A percentile compares a stretch with the other conserved stretches of the same genome.
These are phyloP conservation scores for Crithidia mellificae DNA, from an alignment of 208 protist genomes.

Conservation along the genomic window DNA sequence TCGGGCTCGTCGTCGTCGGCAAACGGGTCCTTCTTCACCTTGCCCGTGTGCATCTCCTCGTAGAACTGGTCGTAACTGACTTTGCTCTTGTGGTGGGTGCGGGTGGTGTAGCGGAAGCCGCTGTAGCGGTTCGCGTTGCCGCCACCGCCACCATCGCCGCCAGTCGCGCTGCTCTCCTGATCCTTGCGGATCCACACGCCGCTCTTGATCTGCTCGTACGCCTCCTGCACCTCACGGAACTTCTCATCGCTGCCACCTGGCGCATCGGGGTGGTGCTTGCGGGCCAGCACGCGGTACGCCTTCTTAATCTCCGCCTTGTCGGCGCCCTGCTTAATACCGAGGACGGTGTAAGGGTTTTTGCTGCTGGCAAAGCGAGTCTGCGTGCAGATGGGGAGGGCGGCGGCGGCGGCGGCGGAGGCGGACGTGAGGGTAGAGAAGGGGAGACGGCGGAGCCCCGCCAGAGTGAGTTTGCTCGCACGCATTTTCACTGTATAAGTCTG, in stretches of 20 bases:
- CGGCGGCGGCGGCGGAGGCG: conserved; percentile 10
- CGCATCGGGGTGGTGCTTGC: conserved; percentile 91
- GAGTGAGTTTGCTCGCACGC: conserved; percentile 13
- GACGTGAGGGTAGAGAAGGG: not conserved
- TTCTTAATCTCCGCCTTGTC: conserved; percentile 89
- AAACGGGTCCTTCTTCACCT: conserved; percentile 77
- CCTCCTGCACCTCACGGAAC: conserved; percentile 89
- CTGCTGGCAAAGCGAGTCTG: conserved; percentile 49
- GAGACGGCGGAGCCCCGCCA: conserved; percentile 26
- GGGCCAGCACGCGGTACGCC: conserved; percentile 85
- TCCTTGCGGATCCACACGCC: conserved; percentile 83
- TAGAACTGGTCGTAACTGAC: conserved; percentile 91
- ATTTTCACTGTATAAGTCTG: conserved; percentile 12
- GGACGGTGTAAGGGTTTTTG: conserved; percentile 91
- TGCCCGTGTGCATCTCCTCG: conserved; percentile 90
- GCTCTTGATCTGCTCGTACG: conserved; percentile 90
- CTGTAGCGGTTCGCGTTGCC: conserved; percentile 75
- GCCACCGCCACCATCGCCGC: conserved; percentile 47
- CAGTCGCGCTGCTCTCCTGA: conserved; percentile 33
- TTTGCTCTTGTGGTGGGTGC: conserved; percentile 75
- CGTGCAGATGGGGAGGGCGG: conserved; percentile 14
- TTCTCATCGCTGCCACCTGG: conserved; percentile 83
- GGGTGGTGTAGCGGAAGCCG: conserved; percentile 88
- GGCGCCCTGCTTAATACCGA: conserved; percentile 84
- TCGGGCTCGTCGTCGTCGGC: conserved; percentile 75